phyloP scores from a whole-genome alignment of 495 filamentous ascomycete species.

The Aspergillus olivimuriae region DNA sequence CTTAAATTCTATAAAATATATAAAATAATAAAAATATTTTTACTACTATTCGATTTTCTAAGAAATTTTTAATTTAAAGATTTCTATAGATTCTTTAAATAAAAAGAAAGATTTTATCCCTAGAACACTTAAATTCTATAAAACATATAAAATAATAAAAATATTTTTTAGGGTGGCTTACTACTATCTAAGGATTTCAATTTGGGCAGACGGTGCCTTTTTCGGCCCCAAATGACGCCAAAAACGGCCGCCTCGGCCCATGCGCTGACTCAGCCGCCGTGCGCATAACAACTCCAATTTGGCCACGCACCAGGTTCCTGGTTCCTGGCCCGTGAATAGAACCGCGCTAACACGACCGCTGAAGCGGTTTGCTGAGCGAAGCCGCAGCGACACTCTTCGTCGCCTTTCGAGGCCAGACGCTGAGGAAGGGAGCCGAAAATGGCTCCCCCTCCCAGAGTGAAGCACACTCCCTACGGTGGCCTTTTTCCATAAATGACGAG shows the following conservation, averaged over 20 bases:
- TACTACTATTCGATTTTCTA: too few relatives aligned
- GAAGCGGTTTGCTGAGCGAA: not conserved
- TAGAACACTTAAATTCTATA: too few relatives aligned
- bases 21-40: too few relatives aligned
- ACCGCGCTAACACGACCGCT: too few relatives aligned
- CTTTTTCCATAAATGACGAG: not conserved
- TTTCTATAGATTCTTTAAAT: too few relatives aligned
- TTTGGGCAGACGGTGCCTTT: not conserved
- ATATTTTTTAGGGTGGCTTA: too few relatives aligned
- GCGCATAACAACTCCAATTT: not conserved
- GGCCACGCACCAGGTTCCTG: not conserved
- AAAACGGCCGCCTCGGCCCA: not conserved
- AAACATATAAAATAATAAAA: too few relatives aligned
- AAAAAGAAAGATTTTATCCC: too few relatives aligned
- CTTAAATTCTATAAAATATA: too few relatives aligned
- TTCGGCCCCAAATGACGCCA: not conserved
- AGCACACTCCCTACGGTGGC: not conserved
- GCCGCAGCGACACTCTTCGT: not conserved
- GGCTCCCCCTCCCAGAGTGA: not conserved
- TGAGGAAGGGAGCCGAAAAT: not conserved
- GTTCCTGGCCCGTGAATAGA: not conserved
- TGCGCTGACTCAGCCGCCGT: not conserved
- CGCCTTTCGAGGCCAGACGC: not conserved
- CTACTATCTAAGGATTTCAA: not conserved
- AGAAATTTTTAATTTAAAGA: too few relatives aligned